These are phyloP conservation scores for Mitragyna speciosa DNA, from an alignment of 257 asterid species.

Conservation along the genomic window DNA sequence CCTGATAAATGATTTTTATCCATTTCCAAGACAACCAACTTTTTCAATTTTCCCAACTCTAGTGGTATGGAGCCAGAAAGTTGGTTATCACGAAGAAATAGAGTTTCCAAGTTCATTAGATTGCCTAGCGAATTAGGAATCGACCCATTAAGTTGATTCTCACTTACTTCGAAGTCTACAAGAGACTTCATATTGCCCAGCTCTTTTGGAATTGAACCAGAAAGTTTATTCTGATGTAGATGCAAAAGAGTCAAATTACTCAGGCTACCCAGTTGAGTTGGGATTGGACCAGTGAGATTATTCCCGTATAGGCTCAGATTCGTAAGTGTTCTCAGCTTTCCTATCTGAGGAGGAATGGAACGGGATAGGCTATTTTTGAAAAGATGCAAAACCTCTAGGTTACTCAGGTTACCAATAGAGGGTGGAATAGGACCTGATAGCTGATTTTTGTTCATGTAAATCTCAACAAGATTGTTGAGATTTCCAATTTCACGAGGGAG, in stretches of 20 bases:
- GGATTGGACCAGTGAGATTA: background rate
- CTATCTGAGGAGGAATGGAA: constrained; percentile 14
- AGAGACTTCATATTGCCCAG: constrained; percentile 22
- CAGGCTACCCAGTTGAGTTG: background rate
- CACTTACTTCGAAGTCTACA: background rate
- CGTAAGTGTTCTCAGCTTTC: background rate
- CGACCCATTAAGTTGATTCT: constrained; percentile 17
- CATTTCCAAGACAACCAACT: constrained; percentile 11
- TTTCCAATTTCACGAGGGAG: constrained; percentile 12
- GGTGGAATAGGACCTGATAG: background rate
- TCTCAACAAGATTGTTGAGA: background rate
- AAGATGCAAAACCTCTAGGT: background rate
- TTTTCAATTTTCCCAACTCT: constrained; percentile 16
- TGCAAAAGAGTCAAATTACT: background rate
- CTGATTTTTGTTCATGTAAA: background rate
- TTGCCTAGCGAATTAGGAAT: constrained; percentile 20
- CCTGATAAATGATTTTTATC: constrained; percentile 30
- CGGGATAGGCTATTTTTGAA: background rate
- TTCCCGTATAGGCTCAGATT: background rate
- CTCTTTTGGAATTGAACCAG: constrained; percentile 24
- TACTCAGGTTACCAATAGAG: background rate
- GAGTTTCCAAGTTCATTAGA: background rate
- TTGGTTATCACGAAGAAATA: constrained; percentile 4
- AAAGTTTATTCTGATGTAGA: constrained; percentile 7
- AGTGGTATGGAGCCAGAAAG: constrained; percentile 28